Evolutionary conservation across 129 eudicot species (phyloP).

Genomic region (Mikania micrantha): DNA sequence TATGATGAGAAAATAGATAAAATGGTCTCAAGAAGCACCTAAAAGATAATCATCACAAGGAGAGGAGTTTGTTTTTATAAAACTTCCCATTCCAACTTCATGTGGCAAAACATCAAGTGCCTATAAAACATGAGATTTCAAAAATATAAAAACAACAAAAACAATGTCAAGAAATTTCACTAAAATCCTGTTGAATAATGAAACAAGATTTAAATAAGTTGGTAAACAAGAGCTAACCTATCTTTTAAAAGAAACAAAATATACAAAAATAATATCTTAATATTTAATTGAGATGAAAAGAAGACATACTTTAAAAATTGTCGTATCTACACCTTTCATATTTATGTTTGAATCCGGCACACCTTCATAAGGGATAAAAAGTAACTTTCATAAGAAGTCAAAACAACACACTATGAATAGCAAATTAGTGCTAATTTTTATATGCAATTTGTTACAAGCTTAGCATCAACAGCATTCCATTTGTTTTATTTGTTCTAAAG

Average conservation of each 20-base stretch:
- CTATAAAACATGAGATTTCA: conserved; percentile 28
- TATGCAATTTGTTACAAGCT: background rate
- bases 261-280: background rate
- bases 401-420: background rate
- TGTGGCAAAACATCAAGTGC: conserved; percentile 48
- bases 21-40: conserved; percentile 32
- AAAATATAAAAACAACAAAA: conserved; percentile 13
- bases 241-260: background rate
- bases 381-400: conserved; percentile 6
- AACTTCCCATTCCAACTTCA: conserved; percentile 38
- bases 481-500: background rate
- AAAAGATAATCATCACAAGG: conserved; percentile 56
- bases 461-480: conserved; percentile 8
- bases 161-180: background rate
- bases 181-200: background rate
- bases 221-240: background rate
- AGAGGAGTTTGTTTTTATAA: conserved; percentile 30
- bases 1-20: background rate
- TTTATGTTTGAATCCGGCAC: conserved; percentile 22
- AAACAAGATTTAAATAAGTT: background rate
- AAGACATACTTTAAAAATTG: conserved; percentile 34
- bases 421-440: background rate
- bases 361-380: conserved; percentile 25
- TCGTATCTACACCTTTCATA: conserved; percentile 24
- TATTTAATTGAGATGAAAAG: background rate